Conservation (phyloP, 139 green algal species). For the Nannochloris sp. region DNA sequence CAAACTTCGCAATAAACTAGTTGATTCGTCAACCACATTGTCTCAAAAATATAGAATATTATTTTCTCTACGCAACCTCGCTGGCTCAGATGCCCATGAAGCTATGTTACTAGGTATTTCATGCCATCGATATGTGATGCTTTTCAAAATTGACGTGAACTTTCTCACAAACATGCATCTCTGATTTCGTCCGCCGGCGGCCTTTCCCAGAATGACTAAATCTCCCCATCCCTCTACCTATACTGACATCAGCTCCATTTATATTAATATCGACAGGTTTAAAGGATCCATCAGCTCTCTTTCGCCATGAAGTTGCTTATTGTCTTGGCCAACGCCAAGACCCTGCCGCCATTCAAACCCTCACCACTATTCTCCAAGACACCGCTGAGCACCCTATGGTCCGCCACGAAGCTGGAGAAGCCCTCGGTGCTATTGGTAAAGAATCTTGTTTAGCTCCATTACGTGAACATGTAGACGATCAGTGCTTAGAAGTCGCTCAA, state of each 20-base stretch:
- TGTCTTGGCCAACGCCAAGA: conserved; percentile 85
- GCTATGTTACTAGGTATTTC: conserved; percentile 52
- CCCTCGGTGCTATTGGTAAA: conserved; percentile 76
- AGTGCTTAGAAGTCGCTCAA: conserved; percentile 73
- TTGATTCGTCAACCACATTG: conserved; percentile 34
- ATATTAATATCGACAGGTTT: conserved; percentile 60
- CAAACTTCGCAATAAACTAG: conserved; percentile 44
- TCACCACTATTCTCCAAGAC: conserved; percentile 57
- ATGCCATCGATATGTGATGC: background rate
- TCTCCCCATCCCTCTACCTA: background rate
- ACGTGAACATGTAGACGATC: conserved; percentile 39
- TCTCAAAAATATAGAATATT: conserved; percentile 71
- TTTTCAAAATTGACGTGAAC: background rate
- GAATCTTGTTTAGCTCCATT: conserved; percentile 59
- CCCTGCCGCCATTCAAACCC: conserved; percentile 40
- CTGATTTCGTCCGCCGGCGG: too few relatives aligned
- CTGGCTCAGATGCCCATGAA: conserved; percentile 36
- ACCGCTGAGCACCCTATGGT: conserved; percentile 74
- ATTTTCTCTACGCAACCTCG: conserved; percentile 68
- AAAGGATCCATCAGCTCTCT: conserved; percentile 65
- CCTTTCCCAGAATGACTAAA: background rate
- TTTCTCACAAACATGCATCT: background rate
- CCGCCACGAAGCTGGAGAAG: conserved; percentile 83
- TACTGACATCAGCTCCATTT: too few relatives aligned
- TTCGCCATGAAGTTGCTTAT: conserved; percentile 88